phyloP scores from a whole-genome alignment of 352 stramenopile species.

The Pythium scleroteichum region DNA sequence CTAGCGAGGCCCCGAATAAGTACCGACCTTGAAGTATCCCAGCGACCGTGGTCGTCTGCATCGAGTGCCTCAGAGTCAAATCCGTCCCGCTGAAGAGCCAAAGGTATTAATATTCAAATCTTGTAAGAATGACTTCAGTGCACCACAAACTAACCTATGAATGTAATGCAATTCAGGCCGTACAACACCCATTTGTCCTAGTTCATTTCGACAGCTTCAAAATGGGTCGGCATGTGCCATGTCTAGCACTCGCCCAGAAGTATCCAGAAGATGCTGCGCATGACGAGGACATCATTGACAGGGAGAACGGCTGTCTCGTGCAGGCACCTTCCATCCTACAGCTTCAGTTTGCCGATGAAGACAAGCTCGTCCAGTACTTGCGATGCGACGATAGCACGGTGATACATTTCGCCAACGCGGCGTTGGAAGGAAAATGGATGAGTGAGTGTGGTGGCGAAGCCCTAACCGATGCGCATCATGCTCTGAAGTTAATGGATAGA shows the following conservation, averaged over 20 bases:
- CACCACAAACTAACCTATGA: too few relatives aligned
- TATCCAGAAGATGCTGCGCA: slow-evolving; percentile 55
- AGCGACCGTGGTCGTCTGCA: slow-evolving; percentile 60
- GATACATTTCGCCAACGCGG: slow-evolving; percentile 68
- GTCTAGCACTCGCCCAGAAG: slow-evolving; percentile 49
- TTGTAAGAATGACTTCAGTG: too few relatives aligned
- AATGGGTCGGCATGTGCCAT: slow-evolving; percentile 59
- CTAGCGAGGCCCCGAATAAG: too few relatives aligned
- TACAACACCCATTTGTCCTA: slow-evolving; percentile 63
- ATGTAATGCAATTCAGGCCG: slow-evolving; percentile 36
- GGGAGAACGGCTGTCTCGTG: not conserved
- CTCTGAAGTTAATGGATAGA: slow-evolving; percentile 45
- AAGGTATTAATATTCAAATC: too few relatives aligned
- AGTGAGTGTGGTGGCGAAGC: slow-evolving; percentile 50
- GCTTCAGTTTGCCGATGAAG: slow-evolving; percentile 68
- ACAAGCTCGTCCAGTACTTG: slow-evolving; percentile 63
- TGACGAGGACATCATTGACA: not conserved
- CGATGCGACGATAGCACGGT: slow-evolving; percentile 66
- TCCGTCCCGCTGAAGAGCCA: slow-evolving; percentile 39
- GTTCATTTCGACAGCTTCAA: slow-evolving; percentile 82
- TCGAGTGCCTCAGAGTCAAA: slow-evolving; percentile 57
- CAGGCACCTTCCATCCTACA: slow-evolving; percentile 66
- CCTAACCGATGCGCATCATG: slow-evolving; percentile 38
- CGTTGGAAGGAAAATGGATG: slow-evolving; percentile 75
- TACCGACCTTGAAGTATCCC: not conserved